These are phyloP conservation scores for Omphalotus guepiniiformis DNA, from an alignment of 768 basidiomycete species.

Conservation along the genomic window DNA sequence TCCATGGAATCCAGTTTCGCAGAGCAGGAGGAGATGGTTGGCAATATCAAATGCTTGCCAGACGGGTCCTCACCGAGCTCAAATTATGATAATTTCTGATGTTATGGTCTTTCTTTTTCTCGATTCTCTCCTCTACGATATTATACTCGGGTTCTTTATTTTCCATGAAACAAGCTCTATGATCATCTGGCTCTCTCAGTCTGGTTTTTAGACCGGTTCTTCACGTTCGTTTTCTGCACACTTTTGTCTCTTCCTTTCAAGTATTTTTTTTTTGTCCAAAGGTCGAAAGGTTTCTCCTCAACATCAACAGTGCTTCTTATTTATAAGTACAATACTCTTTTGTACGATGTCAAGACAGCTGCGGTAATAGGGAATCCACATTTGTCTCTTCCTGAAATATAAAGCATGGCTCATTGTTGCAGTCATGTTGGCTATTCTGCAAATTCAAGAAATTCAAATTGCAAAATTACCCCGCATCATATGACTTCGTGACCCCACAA, in stretches of 20 bases:
- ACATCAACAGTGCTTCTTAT: too few relatives aligned
- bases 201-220: not conserved
- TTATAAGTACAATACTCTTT: too few relatives aligned
- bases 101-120: constrained; percentile 12
- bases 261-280: not conserved
- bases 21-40: constrained; percentile 87
- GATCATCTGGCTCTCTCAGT: too few relatives aligned
- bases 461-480: too few relatives aligned
- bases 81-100: constrained; percentile 53
- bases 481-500: too few relatives aligned
- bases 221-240: not conserved
- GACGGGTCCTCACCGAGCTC: constrained; percentile 82
- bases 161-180: not conserved
- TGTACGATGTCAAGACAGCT: too few relatives aligned
- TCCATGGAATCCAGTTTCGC: constrained; percentile 95
- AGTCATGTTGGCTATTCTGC: too few relatives aligned
- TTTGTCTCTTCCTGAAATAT: too few relatives aligned
- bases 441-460: too few relatives aligned
- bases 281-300: not conserved
- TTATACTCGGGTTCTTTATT: constrained; percentile 1
- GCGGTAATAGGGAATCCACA: too few relatives aligned
- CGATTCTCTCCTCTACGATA: constrained; percentile 1
- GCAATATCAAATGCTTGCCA: constrained; percentile 96
- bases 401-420: too few relatives aligned
- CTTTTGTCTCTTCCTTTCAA: not conserved